Evolutionary conservation across 2,329 filamentous ascomycete genomes (phyloP).

Genomic region (Macrophomina pseudophaseolina): DNA sequence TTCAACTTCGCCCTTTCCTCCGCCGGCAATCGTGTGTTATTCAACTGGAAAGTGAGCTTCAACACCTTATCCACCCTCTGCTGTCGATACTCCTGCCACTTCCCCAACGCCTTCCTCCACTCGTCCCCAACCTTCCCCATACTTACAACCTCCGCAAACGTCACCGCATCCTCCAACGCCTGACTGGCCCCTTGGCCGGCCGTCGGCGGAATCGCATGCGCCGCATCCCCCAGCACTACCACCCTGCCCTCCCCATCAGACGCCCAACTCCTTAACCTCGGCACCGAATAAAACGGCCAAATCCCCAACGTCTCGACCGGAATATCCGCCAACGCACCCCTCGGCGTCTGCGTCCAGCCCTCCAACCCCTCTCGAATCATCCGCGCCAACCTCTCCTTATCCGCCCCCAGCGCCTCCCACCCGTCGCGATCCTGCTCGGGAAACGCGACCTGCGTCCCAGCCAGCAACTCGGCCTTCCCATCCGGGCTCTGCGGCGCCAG

Average conservation of each 20-base stretch:
- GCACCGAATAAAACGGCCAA: slow-evolving; percentile 35
- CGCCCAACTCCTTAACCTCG: slow-evolving; percentile 30
- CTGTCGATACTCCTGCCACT: slow-evolving; percentile 58
- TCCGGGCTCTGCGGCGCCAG: slow-evolving; percentile 45
- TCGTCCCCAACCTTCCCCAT: neutral
- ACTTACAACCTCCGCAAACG: slow-evolving; percentile 52
- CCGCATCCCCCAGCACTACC: slow-evolving; percentile 33
- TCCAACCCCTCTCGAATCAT: slow-evolving; percentile 28
- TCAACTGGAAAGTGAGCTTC: slow-evolving; percentile 55
- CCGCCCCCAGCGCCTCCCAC: slow-evolving; percentile 35
- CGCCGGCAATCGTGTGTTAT: slow-evolving; percentile 53
- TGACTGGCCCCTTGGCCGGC: slow-evolving; percentile 60
- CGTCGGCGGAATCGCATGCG: slow-evolving; percentile 34
- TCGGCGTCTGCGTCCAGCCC: slow-evolving; percentile 30
- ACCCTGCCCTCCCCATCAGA: slow-evolving; percentile 23
- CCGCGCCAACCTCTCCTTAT: slow-evolving; percentile 34
- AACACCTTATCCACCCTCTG: slow-evolving; percentile 55
- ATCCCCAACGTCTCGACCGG: slow-evolving; percentile 30
- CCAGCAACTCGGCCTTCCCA: slow-evolving; percentile 40
- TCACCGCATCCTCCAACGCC: slow-evolving; percentile 69
- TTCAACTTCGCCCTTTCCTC: slow-evolving; percentile 34
- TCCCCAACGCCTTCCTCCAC: neutral
- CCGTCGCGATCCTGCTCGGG: slow-evolving; percentile 41
- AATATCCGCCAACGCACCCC: slow-evolving; percentile 30
- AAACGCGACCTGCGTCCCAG: slow-evolving; percentile 43